Base-by-base conservation (phyloP, 148 eudicot species). In the Chenopodium berlandieri region DNA sequence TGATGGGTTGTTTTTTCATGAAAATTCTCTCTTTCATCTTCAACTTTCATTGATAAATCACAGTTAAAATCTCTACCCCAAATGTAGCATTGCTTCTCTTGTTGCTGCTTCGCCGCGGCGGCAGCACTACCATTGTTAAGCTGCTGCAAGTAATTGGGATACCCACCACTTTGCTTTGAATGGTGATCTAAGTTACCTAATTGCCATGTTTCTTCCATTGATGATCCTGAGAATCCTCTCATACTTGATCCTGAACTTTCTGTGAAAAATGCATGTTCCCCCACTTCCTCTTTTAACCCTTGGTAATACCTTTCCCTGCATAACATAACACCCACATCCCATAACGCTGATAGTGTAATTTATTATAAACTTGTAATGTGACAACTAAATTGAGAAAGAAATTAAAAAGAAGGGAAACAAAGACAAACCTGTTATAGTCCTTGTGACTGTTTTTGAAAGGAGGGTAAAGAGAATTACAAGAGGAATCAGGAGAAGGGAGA, bases 51-150 rank as follows among this genome's bases (percentile, higher is more conserved):
- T 19, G 86, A 78, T 52, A 83, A 64, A 17, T 87, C 89, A 78
- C 84, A 83, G 62, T 85, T 83, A 56, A 85, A 88, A 69, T 88
- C 90, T 78, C 85, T 85, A 25, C 90, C 90, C 90, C 90, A 88
- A 54, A 83, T 79, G 60, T 83, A 83, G 58, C 84, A 81, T 71
- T 86, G 83, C 66, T 88, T 84, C 20, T 83, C 83, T 13, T 56
- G 62, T 40, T 80, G 69, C 12, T 86, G 68, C n/a, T 25, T 62
- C 77, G 85, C 47, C 81, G 80, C 37, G 73, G 58, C 47, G 13
- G 34, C 47, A 73, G 10, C 30, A 13, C 27, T 54, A 47, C 20
- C 47, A 44, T 30, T 76, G 54, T 75, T 76, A 40, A 75, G 87
- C 58, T 83, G 84, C 9, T 83, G 75, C 84, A 76, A 82, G 75